Conservation (phyloP, 768 basidiomycete genomes). For the Sarcomyxa edulis region DNA sequence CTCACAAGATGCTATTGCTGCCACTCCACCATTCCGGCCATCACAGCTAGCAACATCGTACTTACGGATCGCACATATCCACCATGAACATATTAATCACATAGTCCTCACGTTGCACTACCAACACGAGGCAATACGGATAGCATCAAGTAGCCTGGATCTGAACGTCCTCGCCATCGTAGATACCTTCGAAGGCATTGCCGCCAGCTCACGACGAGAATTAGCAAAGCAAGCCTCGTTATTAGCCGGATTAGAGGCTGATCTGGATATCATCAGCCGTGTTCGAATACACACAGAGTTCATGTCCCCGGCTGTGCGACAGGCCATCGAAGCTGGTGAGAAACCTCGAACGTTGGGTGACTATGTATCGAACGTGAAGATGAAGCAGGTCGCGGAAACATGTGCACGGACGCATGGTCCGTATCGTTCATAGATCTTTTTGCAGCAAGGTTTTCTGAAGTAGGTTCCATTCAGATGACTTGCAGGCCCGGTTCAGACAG, state of each 20-base stretch:
- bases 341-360: constrained; percentile 68
- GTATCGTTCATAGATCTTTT: constrained; percentile 13
- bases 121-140: constrained; percentile 66
- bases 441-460: no score
- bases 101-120: constrained; percentile 47
- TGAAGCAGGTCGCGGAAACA: constrained; percentile 73
- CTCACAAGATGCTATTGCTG: constrained; percentile 47
- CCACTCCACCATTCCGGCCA: constrained; percentile 70
- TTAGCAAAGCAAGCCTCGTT: constrained; percentile 61
- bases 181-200: constrained; percentile 65
- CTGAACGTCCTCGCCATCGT: constrained; percentile 65
- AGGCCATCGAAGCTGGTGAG: constrained; percentile 68
- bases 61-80: constrained; percentile 55
- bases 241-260: constrained; percentile 60
- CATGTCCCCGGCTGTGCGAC: constrained; percentile 58
- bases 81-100: constrained; percentile 57
- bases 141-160: constrained; percentile 71
- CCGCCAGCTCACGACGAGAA: constrained; percentile 51
- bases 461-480: constrained; percentile 41
- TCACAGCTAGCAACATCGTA: constrained; percentile 65
- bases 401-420: constrained; percentile 66
- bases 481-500: constrained; percentile 47
- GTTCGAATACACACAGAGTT: constrained; percentile 75
- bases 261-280: constrained; percentile 63
- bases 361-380: constrained; percentile 74